phyloP scores from a whole-genome alignment of 176 grass and related monocot species.

The Chloris gayana region DNA sequence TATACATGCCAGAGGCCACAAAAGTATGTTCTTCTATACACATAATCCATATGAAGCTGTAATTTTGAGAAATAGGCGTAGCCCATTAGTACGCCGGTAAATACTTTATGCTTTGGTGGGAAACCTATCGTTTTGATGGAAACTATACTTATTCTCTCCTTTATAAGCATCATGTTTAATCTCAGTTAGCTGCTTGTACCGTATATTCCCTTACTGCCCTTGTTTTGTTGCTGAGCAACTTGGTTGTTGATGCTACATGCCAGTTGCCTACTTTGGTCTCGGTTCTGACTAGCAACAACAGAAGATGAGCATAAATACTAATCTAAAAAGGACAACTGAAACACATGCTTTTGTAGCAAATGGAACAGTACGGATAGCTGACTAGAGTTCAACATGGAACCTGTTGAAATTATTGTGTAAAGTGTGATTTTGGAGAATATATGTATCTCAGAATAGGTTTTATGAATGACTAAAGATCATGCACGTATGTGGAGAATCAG shows the following conservation, averaged over 20 bases:
- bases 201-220: conserved; percentile 15
- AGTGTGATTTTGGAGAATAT: conserved; percentile 73
- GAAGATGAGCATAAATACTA: conserved; percentile 23
- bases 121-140: conserved; percentile 19
- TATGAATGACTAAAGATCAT: conserved; percentile 50
- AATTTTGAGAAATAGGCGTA: conserved; percentile 3
- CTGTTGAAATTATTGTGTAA: conserved; percentile 82
- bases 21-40: conserved; percentile 21
- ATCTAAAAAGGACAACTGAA: conserved; percentile 15
- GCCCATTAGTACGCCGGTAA: not conserved
- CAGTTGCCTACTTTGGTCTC: conserved; percentile 24
- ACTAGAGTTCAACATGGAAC: conserved; percentile 65
- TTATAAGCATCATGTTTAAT: conserved; percentile 15
- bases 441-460: conserved; percentile 63
- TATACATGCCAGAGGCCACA: conserved; percentile 1
- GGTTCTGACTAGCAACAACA: conserved; percentile 17
- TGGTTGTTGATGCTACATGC: conserved; percentile 5
- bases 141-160: not conserved
- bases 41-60: conserved; percentile 12
- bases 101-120: conserved; percentile 8
- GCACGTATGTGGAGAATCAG: conserved; percentile 71
- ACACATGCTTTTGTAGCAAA: conserved; percentile 37
- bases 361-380: conserved; percentile 34
- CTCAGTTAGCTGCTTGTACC: not conserved
- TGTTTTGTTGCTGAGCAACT: conserved; percentile 8